Conservation (phyloP, 2,329 filamentous ascomycete species). For the Cytospora schulzeri region DNA sequence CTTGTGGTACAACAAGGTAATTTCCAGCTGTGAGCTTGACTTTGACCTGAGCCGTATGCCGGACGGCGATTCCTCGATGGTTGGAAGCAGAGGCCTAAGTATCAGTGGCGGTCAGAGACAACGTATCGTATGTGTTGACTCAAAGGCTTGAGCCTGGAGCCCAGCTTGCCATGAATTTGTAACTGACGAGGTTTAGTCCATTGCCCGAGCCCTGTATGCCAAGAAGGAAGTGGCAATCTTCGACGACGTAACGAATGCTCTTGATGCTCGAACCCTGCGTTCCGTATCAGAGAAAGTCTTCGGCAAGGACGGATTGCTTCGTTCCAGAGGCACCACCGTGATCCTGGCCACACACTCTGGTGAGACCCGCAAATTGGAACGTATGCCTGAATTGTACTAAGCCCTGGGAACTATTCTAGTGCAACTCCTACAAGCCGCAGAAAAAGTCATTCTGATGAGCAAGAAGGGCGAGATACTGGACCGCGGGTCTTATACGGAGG, state of each 20-base stretch:
- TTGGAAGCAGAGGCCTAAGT: constrained; percentile 23
- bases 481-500: neutral
- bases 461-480: neutral
- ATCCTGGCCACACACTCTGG: constrained; percentile 5
- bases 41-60: constrained; percentile 21
- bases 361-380: neutral
- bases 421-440: neutral
- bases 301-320: constrained; percentile 44
- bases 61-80: constrained; percentile 18
- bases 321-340: constrained; percentile 41
- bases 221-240: constrained; percentile 43
- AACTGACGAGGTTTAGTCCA: constrained; percentile 10
- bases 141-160: neutral
- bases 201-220: constrained; percentile 51
- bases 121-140: neutral
- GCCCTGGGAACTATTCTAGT: neutral
- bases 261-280: constrained; percentile 47
- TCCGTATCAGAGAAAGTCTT: constrained; percentile 46
- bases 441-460: neutral
- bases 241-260: constrained; percentile 49
- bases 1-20: constrained; percentile 23
- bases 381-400: neutral
- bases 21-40: constrained; percentile 21
- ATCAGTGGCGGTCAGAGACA: constrained; percentile 30
- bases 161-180: neutral